phyloP scores from a whole-genome alignment of 495 filamentous ascomycete genomes.

The Penicillium parvum region DNA sequence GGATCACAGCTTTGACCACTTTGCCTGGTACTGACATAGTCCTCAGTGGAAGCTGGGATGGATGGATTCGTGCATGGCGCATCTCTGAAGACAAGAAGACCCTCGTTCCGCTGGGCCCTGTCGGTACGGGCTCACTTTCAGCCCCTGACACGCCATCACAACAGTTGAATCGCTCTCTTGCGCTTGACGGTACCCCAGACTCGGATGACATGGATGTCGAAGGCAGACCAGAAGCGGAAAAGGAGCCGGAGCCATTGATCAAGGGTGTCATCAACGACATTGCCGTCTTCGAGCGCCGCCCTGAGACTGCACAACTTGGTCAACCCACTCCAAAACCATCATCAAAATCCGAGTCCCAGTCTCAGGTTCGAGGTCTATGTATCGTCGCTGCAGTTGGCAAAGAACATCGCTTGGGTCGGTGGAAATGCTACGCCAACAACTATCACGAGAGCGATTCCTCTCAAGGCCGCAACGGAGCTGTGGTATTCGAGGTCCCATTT shows the following conservation, averaged over 20 bases:
- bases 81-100: constrained; percentile 77
- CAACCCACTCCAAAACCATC: constrained; percentile 20
- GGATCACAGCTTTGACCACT: constrained; percentile 83
- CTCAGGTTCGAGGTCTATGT: constrained; percentile 59
- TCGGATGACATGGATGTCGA: constrained; percentile 25
- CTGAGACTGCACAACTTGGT: constrained; percentile 27
- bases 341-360: constrained; percentile 53
- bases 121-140: constrained; percentile 45
- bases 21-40: constrained; percentile 85
- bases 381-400: constrained; percentile 81
- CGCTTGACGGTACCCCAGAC: constrained; percentile 20
- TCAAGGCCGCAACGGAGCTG: constrained; percentile 68
- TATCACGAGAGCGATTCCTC: constrained; percentile 40
- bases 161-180: constrained; percentile 35
- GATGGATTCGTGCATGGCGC: constrained; percentile 77
- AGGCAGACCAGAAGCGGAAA: constrained; percentile 6
- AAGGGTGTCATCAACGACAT: constrained; percentile 84
- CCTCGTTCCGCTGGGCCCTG: constrained; percentile 63
- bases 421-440: constrained; percentile 52
- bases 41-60: constrained; percentile 91
- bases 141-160: constrained; percentile 34
- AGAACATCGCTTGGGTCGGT: constrained; percentile 77
- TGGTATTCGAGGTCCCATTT: constrained; percentile 74
- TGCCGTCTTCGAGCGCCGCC: constrained; percentile 66
- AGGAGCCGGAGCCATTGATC: constrained; percentile 36